These are phyloP conservation scores for Yamadazyma philogaea DNA, from an alignment of 805 yeast genomes.

Conservation along the genomic window DNA sequence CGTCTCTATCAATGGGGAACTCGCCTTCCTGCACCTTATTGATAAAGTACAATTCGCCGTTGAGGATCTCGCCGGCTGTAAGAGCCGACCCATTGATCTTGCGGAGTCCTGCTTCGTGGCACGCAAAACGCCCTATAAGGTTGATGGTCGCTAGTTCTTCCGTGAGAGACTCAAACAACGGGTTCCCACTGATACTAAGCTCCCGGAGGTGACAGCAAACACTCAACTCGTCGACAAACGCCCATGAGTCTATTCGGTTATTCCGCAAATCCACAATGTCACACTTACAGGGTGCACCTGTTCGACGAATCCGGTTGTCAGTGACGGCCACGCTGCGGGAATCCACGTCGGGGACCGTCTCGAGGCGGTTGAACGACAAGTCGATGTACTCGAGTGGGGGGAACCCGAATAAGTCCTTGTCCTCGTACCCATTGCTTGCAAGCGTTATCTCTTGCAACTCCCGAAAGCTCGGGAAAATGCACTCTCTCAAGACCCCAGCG, in stretches of 20 bases:
- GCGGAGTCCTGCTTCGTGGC: slow-evolving; percentile 11
- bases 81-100: slow-evolving; percentile 60
- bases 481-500: slow-evolving; percentile 13
- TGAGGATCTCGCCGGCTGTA: slow-evolving; percentile 45
- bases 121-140: slow-evolving; percentile 45
- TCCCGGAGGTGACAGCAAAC: slow-evolving; percentile 41
- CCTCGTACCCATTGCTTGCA: slow-evolving; percentile 32
- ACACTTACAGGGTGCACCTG: neutral
- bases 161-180: slow-evolving; percentile 35
- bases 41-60: slow-evolving; percentile 68
- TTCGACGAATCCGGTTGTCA: slow-evolving; percentile 9
- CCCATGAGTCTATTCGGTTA: slow-evolving; percentile 49
- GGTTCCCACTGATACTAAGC: slow-evolving; percentile 53
- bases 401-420: slow-evolving; percentile 13
- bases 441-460: slow-evolving; percentile 28
- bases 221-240: slow-evolving; percentile 37
- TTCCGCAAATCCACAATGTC: slow-evolving; percentile 47
- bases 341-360: slow-evolving; percentile 27
- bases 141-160: slow-evolving; percentile 32
- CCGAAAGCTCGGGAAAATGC: slow-evolving; percentile 34
- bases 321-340: slow-evolving; percentile 9
- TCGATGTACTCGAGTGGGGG: slow-evolving; percentile 18
- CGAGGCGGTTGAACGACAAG: slow-evolving; percentile 43
- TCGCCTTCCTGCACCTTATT: slow-evolving; percentile 42
- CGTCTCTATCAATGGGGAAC: slow-evolving; percentile 15